Evolutionary conservation across 1,284 basidiomycete genomes (phyloP), one percentile per base, ranked within the genome.

Genomic region (Pyrrhoderma noxium): DNA sequence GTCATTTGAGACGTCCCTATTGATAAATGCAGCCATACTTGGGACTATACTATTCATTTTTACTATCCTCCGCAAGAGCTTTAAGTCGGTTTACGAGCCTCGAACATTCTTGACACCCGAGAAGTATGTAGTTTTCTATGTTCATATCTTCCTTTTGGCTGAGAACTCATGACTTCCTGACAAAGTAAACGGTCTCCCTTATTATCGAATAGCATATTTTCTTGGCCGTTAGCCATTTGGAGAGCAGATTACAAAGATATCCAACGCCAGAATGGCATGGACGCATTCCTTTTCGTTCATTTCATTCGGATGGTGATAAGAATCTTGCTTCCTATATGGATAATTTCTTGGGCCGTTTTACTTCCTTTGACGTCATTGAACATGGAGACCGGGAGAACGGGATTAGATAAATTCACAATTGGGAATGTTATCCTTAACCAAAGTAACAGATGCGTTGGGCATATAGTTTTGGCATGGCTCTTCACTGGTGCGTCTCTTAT

Each of bases 211-310:
- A n/a, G n/a, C n/a, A n/a, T n/a, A n/a, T n/a, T n/a, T n/a, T n/a
- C n/a, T n/a, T 54, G 53, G 53, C 47, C 71, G 40, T 89, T 88
- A 84, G 80, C 83, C 0, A 53, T 74, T 22, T 69, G 75, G 1
- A 65, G 86, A 18, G 19, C 80, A 66, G 66, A 71, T 67, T 11
- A 73, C 79, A 8, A 73, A 86, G 62, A 79, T 8, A 83, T 89
- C 45, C 75, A 74, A 52, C 65, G 67, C 14, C 71, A 82, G 53
- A 95, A 95, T 59, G 94, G 95, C 27, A 77, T 91, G 55, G 95
- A 99, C 64, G 90, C 93, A 27, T 99, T 94, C 72, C 86, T 96
- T 65, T 97, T 91, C 61, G 80, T 97, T 45, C 85, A 91, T 51
- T 98, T 88, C 66, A 74, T 94, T 41, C 82, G 85, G 51, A 81